These are phyloP conservation scores for Lactarius trivialis DNA, from an alignment of 768 basidiomycete species.

Conservation along the genomic window DNA sequence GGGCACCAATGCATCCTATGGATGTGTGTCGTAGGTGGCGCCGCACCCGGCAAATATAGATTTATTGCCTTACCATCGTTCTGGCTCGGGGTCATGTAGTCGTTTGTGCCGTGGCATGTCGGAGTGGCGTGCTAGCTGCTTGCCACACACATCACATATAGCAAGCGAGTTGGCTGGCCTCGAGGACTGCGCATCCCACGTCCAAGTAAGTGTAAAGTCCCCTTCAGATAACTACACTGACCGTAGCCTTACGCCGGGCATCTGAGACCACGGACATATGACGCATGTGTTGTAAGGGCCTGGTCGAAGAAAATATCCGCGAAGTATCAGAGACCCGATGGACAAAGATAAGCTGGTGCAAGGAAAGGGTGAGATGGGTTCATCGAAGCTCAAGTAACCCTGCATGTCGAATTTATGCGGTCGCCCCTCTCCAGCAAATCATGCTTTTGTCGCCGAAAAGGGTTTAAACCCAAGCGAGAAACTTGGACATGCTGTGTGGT, in stretches of 20 bases:
- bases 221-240: neutral
- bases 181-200: neutral
- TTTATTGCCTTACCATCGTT: constrained; percentile 13
- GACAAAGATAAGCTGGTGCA: neutral
- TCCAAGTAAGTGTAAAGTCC: neutral
- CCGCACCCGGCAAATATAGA: neutral
- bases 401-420: constrained; percentile 10
- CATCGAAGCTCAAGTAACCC: neutral
- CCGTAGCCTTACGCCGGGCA: neutral
- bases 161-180: constrained; percentile 1
- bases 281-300: neutral
- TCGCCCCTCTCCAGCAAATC: constrained; percentile 1
- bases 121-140: constrained; percentile 20
- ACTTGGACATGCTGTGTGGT: constrained; percentile 5
- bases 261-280: neutral
- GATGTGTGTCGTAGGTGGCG: neutral
- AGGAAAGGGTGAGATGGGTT: too few relatives aligned
- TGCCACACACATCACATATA: constrained; percentile 21
- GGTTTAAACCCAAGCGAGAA: constrained; percentile 11
- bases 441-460: constrained; percentile 6
- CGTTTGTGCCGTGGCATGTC: constrained; percentile 26
- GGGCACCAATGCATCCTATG: constrained; percentile 20
- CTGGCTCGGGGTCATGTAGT: constrained; percentile 20
- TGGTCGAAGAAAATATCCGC: neutral
- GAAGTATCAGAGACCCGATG: neutral